Conservation (phyloP, 352 stramenopile genomes). For the Elongisporangium prolatum region DNA sequence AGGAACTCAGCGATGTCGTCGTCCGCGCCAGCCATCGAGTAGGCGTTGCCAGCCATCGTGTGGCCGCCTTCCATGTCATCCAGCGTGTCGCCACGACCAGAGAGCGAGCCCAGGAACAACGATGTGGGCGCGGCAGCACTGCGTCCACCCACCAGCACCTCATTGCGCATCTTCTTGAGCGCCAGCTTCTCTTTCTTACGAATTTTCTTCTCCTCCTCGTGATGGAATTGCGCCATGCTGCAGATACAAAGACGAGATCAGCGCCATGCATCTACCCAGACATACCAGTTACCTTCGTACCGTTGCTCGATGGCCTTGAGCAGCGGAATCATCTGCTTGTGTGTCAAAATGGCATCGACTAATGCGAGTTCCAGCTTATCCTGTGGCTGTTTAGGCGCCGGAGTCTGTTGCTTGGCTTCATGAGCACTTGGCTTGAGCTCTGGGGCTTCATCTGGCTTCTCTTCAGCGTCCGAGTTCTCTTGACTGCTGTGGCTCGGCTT, state of each 20-base stretch:
- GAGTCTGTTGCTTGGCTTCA: slow-evolving; percentile 1
- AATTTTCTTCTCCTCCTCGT: slow-evolving; percentile 51
- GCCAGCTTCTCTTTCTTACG: slow-evolving; percentile 57
- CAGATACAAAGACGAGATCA: neutral
- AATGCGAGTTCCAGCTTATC: slow-evolving; percentile 28
- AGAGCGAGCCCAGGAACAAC: slow-evolving; percentile 75
- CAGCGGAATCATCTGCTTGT: slow-evolving; percentile 67
- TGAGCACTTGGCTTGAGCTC: neutral
- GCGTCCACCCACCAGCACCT: slow-evolving; percentile 59
- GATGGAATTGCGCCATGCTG: slow-evolving; percentile 47
- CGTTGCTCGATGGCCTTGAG: slow-evolving; percentile 48
- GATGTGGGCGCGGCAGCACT: slow-evolving; percentile 50
- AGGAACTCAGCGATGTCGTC: slow-evolving; percentile 84
- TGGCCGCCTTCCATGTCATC: slow-evolving; percentile 20
- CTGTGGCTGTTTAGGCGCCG: neutral
- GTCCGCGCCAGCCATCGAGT: slow-evolving; percentile 41
- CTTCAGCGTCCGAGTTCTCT: slow-evolving; percentile 4
- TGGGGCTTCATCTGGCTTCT: neutral
- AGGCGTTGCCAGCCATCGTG: neutral
- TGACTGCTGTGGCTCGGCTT: slow-evolving; percentile 1
- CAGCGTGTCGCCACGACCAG: slow-evolving; percentile 29
- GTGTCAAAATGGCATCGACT: slow-evolving; percentile 53
- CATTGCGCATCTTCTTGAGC: slow-evolving; percentile 46
- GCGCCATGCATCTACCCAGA: neutral
- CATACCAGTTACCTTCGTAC: no score